Evolutionary conservation across 345 rosid genomes (phyloP), one percentile per base, ranked within the genome.

Genomic region (Anastatica hierochuntica): DNA sequence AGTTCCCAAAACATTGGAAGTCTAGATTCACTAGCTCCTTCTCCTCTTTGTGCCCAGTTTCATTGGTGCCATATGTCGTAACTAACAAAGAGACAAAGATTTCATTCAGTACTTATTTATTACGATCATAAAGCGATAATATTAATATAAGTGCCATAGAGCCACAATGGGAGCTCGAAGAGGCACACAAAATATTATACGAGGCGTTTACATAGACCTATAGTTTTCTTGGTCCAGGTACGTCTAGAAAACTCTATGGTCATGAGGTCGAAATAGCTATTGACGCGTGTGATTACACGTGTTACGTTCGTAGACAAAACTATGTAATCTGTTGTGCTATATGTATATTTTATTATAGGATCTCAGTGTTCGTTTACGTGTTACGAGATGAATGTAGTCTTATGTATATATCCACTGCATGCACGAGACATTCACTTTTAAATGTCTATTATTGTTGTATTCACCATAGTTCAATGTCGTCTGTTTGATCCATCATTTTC

Each of bases 1-100:
- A 49, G 30, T 64, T 64, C 63, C 63, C 10, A 49, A 11, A 58
- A 56, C 40, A 24, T 10, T 24, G 69, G 69, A 56, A 56, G 69
- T 64, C 69, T 49, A 56, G 58, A 64, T 64, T 23, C 69, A 64
- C 41, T 30, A 23, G 43, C 23, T 30, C 23, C 35, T 29, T 54
- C 55, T 53, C 43, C 15, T 37, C 53, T 49, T 15, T 57, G 69
- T 64, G 69, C 63, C 63, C 0, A 33, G 10, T n/a, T 31, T 3
- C 40, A 1, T 35, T 24, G 44, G n/a, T n/a, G n/a, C 10, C 69
- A 48, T 23, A 63, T 64, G 62, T 56, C 62, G 1, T 39, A 39
- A 9, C 58, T 49, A 16, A 40, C 30, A 56, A 21, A 56, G 51
- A 21, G 38, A 64, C 68, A 54, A 48, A 64, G 51, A 56, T 64